Percentiles rank a stretch among this genome's conserved stretches.
These are phyloP conservation scores for Suillus occidentalis DNA, from an alignment of 768 basidiomycete genomes.

Conservation along the genomic window DNA sequence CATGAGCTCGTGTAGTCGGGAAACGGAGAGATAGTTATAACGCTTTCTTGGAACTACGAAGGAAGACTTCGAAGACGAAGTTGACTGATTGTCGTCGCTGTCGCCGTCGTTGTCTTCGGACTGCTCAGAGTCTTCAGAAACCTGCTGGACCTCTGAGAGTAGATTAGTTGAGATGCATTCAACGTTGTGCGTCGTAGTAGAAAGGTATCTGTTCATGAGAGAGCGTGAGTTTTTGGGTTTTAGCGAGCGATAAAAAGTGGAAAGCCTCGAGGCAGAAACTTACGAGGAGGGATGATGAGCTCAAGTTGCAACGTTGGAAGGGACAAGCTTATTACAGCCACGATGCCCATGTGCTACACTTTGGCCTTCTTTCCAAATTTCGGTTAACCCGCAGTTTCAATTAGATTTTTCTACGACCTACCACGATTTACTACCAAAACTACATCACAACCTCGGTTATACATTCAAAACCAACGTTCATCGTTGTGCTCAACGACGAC, in stretches of 20 bases:
- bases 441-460: too few species aligned
- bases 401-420: too few species aligned
- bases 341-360: not conserved
- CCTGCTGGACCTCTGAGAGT: conserved; percentile 53
- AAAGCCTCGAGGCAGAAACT: conserved; percentile 10
- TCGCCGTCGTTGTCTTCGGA: not conserved
- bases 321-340: not conserved
- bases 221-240: not conserved
- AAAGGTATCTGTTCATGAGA: conserved; percentile 15
- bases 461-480: too few species aligned
- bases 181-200: conserved; percentile 30
- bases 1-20: conserved; percentile 43
- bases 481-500: too few species aligned
- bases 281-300: conserved; percentile 11
- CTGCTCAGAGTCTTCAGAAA: conserved; percentile 10
- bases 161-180: conserved; percentile 42
- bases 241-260: too few species aligned
- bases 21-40: conserved; percentile 31
- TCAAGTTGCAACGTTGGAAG: conserved; percentile 1
- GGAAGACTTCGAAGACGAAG: conserved; percentile 36
- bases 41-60: conserved; percentile 23
- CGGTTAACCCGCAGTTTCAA: not conserved
- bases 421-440: too few species aligned
- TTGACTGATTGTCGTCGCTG: not conserved
- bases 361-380: not conserved